phyloP scores from a whole-genome alignment of 1,139 yeast genomes.

The Candida sp. region DNA sequence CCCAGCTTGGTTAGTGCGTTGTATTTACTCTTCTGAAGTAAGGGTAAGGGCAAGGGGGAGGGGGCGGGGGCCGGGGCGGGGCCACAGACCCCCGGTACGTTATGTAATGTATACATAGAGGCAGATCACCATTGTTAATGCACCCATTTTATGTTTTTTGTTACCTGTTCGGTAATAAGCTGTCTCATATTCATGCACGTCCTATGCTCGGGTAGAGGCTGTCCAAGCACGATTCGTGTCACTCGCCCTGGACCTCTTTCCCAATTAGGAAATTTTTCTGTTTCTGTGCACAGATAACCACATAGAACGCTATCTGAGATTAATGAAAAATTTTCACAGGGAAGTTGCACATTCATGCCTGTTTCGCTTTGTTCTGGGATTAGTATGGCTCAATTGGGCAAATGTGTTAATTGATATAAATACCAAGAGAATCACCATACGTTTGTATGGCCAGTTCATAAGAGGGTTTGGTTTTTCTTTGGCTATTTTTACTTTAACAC shows the following conservation, averaged over 20 bases:
- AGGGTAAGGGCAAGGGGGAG: background rate
- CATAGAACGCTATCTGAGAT: too few species aligned
- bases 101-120: too few species aligned
- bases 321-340: background rate
- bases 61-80: background rate
- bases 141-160: background rate
- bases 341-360: too few species aligned
- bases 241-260: background rate
- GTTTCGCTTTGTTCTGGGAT: too few species aligned
- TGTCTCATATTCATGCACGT: too few species aligned
- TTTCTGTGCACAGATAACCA: too few species aligned
- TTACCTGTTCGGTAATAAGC: too few species aligned
- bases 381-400: background rate
- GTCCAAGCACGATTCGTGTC: background rate
- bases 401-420: background rate
- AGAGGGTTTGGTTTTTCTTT: too few species aligned
- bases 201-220: too few species aligned
- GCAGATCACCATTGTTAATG: too few species aligned
- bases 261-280: constrained; percentile 1
- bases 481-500: too few species aligned
- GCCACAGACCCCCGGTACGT: too few species aligned
- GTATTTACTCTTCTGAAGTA: constrained; percentile 67
- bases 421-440: background rate
- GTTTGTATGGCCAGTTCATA: background rate
- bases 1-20: constrained; percentile 89